Base-by-base conservation (phyloP, 306 rosid species). In the Vigna trinervia region DNA sequence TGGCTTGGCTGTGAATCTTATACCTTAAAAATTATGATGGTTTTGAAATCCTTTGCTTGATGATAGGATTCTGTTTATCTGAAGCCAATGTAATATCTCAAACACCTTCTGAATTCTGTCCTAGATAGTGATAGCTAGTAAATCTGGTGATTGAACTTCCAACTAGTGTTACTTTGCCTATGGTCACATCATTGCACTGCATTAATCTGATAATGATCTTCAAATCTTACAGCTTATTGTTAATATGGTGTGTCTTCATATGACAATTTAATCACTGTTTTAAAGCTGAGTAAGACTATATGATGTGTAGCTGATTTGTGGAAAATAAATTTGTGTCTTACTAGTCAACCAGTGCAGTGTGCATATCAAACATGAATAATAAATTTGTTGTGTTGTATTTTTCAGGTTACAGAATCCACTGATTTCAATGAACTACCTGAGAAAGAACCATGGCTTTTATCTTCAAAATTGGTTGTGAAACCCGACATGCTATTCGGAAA, bases 401-500 rank as follows among this genome's bases (percentile, higher is more conserved):
- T 41, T 45, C 48, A 96, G 99, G 74, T 92, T 73, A 86, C 87
- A 0, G 94, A 92, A 86, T 77, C 92, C 71, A 91, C 96, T 12
- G 91, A 96, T 86, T 85, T 96, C 78, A 89, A 86, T 65, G 93
- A 90, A 73, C 76, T 96, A 43, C 87, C 82, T 48, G 83, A 87
- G 83, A 95, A 85, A 79, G 99, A 95, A 82, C 86, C 97, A 14
- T 95, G 99, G 99, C 96, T 95, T 77, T 89, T 85, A 4, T 92
- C 97, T 71, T 91, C 92, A 59, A 95, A 86, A 68, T 36, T 92
- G 88, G 97, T 92, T 81, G 98, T 95, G 83, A 95, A 95, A 80
- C 98, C 98, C 1, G 98, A 95, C 85, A 95, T 95, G 99, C 83
- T 95, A 84, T 95, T 95, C 26, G 97, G 98, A 82, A 95, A 95